Conservation (phyloP, 1,139 yeast species). For the Geotrichum cucujoidarum region DNA sequence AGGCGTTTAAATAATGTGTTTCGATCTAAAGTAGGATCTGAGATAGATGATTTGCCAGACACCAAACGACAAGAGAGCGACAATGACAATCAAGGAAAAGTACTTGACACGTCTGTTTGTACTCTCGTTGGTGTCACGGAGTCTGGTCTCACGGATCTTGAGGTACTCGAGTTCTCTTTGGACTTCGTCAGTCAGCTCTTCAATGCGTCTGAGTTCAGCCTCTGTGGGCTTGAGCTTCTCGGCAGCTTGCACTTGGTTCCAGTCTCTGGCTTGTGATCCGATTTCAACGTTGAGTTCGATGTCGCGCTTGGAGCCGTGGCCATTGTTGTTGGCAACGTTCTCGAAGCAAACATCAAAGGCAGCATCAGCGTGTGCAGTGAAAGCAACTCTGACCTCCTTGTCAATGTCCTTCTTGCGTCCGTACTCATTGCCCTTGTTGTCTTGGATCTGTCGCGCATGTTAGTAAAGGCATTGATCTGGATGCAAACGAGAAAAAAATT, state of each 20-base stretch:
- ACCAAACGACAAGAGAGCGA: constrained; percentile 72
- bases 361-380: constrained; percentile 76
- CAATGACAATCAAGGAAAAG: constrained; percentile 66
- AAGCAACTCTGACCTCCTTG: constrained; percentile 66
- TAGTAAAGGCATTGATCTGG: not conserved
- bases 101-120: constrained; percentile 77
- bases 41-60: constrained; percentile 88
- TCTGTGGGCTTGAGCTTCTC: constrained; percentile 93
- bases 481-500: not conserved
- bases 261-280: constrained; percentile 95
- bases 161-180: constrained; percentile 73
- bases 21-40: constrained; percentile 88
- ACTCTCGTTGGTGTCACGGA: constrained; percentile 95
- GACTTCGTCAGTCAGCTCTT: constrained; percentile 79
- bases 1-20: constrained; percentile 69
- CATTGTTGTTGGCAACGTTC: constrained; percentile 45
- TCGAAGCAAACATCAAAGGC: constrained; percentile 90
- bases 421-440: constrained; percentile 39
- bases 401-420: constrained; percentile 43
- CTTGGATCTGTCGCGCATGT: constrained; percentile 27
- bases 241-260: constrained; percentile 90
- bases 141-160: constrained; percentile 78
- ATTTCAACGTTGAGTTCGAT: constrained; percentile 89
- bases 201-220: constrained; percentile 75
- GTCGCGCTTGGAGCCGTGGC: constrained; percentile 38